Percentiles rank a stretch among this genome's conserved stretches.
Evolutionary conservation across 495 filamentous ascomycete species (phyloP).

Genomic region (Lindgomyces ingoldianus): DNA sequence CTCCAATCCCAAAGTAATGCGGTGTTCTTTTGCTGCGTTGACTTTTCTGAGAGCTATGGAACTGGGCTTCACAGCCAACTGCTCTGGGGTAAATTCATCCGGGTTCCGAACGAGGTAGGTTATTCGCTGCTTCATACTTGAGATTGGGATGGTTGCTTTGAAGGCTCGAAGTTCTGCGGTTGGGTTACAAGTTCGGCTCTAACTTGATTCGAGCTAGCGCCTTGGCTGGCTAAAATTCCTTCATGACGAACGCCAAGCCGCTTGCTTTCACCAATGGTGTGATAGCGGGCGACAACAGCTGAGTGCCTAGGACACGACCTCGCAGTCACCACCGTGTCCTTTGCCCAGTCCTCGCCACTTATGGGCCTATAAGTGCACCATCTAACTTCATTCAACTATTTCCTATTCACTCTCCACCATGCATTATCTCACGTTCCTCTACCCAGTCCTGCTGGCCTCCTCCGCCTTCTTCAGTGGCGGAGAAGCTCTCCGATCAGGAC

Average conservation of each 20-base stretch:
- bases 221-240: not conserved
- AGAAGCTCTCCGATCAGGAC: slow-evolving; percentile 50
- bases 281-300: not conserved
- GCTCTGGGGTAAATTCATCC: slow-evolving; percentile 61
- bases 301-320: slow-evolving; percentile 6
- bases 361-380: not conserved
- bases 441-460: slow-evolving; percentile 40
- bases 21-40: slow-evolving; percentile 75
- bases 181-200: slow-evolving; percentile 1
- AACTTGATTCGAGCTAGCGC: not conserved
- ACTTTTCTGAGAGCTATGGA: slow-evolving; percentile 51
- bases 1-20: slow-evolving; percentile 68
- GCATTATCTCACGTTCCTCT: slow-evolving; percentile 46
- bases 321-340: slow-evolving; percentile 30
- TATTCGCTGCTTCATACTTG: slow-evolving; percentile 76
- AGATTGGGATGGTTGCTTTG: not conserved
- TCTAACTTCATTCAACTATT: not conserved
- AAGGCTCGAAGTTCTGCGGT: slow-evolving; percentile 4
- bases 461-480: slow-evolving; percentile 33
- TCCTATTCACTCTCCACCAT: slow-evolving; percentile 23
- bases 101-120: slow-evolving; percentile 72
- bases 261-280: slow-evolving; percentile 1
- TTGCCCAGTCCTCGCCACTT: slow-evolving; percentile 12
- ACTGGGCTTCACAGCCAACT: slow-evolving; percentile 54
- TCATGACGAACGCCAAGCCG: slow-evolving; percentile 32